Conservation (phyloP, 2,329 filamentous ascomycete genomes). For the Colletotrichum lentis region DNA sequence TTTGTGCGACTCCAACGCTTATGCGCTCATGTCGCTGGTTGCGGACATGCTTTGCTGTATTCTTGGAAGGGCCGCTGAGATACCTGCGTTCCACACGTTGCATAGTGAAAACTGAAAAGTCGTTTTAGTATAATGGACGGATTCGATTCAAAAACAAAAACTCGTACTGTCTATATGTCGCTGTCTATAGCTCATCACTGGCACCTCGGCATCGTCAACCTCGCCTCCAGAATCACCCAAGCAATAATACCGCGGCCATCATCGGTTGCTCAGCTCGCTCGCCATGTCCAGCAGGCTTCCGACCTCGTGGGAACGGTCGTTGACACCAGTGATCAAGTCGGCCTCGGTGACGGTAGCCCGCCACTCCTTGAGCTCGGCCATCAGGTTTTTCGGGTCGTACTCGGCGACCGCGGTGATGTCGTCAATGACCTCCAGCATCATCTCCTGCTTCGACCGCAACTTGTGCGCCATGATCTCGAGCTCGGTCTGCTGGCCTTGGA, state of each 20-base stretch:
- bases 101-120: no score
- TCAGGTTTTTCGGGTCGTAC: not conserved
- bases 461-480: not conserved
- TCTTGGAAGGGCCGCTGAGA: no score
- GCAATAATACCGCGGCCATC: not conserved
- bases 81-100: no score
- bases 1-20: no score
- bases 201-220: no score
- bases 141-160: no score
- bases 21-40: no score
- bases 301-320: not conserved
- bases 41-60: no score
- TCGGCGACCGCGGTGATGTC: not conserved
- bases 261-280: not conserved
- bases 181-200: no score
- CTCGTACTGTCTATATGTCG: no score
- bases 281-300: not conserved
- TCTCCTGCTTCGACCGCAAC: not conserved
- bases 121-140: no score
- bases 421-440: not conserved
- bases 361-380: not conserved
- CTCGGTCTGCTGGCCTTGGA: slow-evolving; percentile 5
- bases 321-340: not conserved
- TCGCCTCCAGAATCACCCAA: no score
- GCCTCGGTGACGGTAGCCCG: not conserved